These are phyloP conservation scores for Sporothrix pseudoabietina DNA, from an alignment of 2,329 filamentous ascomycete genomes.

Conservation along the genomic window DNA sequence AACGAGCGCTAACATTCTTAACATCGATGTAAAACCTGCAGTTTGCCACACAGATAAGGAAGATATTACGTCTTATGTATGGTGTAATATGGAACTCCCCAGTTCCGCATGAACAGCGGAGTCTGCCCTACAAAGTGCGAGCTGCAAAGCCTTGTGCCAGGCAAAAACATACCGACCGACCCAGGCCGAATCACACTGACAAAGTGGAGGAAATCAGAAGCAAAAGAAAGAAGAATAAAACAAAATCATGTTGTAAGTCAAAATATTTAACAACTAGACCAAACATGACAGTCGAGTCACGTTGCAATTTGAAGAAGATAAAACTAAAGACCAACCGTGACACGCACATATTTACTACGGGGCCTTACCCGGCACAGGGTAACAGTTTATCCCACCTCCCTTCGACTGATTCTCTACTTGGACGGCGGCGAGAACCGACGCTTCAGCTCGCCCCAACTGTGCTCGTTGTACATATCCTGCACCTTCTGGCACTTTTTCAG, in stretches of 20 bases:
- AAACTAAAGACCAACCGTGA: background rate
- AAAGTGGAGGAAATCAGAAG: background rate
- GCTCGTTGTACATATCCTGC: constrained; percentile 71
- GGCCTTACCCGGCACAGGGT: too few species aligned
- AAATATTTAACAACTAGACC: too few species aligned
- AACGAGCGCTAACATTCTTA: background rate
- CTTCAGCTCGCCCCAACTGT: constrained; percentile 69
- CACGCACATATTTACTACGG: background rate
- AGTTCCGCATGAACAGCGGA: too few species aligned
- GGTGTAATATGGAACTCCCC: background rate
- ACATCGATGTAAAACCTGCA: background rate
- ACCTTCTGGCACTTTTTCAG: constrained; percentile 53
- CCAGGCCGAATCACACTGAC: background rate
- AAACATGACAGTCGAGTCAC: too few species aligned
- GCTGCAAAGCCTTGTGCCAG: background rate
- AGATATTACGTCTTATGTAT: too few species aligned
- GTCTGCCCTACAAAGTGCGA: background rate
- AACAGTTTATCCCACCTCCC: background rate
- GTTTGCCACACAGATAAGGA: too few species aligned
- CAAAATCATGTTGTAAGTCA: too few species aligned
- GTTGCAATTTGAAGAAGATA: too few species aligned
- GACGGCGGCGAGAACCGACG: constrained; percentile 17
- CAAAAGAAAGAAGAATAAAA: too few species aligned
- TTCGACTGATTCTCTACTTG: background rate
- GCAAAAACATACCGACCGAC: background rate